phyloP scores from a whole-genome alignment of 2,329 filamentous ascomycete genomes.

The Oidium heveae region DNA sequence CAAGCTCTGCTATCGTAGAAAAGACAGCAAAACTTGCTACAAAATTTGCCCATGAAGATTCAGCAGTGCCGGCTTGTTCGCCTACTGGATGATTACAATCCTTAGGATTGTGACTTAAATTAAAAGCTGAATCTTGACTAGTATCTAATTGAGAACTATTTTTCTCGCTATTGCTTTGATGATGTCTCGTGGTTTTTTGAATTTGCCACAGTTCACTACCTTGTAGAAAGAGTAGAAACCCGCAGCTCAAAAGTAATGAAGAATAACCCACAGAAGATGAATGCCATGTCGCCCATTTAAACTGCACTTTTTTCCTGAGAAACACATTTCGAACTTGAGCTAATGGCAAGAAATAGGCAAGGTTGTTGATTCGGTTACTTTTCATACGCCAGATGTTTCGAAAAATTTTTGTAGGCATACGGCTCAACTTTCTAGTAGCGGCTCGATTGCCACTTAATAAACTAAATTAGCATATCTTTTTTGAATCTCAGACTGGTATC shows the following conservation, averaged over 20 bases:
- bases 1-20: conserved; percentile 25
- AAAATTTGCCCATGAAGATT: conserved; percentile 12
- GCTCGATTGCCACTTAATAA: background rate
- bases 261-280: background rate
- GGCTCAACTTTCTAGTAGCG: background rate
- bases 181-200: no score
- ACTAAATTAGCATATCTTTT: no score
- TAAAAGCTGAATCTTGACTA: no score
- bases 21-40: conserved; percentile 17
- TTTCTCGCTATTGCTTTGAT: no score
- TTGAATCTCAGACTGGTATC: no score
- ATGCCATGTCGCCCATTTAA: background rate
- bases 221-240: background rate
- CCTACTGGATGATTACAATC: no score
- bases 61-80: background rate
- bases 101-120: no score
- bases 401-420: background rate
- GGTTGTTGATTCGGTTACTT: background rate
- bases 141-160: no score
- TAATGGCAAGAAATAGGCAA: background rate
- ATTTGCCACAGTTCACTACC: background rate
- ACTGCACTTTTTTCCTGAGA: background rate
- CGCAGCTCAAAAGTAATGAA: background rate
- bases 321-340: background rate
- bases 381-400: background rate